These are phyloP conservation scores for Strigomonas culicis DNA, from an alignment of 208 protist species.

Conservation along the genomic window DNA sequence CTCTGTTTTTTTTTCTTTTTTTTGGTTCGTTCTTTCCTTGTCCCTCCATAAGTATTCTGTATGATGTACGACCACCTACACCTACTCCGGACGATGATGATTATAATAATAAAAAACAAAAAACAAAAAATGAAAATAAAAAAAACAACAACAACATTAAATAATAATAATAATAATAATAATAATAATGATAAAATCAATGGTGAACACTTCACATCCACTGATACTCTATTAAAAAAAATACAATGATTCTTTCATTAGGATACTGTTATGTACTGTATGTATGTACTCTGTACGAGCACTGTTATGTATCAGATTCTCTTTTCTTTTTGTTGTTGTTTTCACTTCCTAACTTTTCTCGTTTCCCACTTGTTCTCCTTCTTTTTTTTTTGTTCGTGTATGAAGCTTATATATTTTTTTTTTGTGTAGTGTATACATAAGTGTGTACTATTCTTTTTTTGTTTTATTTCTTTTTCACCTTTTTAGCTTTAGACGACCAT, in stretches of 20 bases:
- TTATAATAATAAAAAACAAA: constrained; percentile 8
- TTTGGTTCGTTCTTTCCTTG: background rate
- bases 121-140: constrained; percentile 9
- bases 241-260: background rate
- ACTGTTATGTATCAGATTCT: background rate
- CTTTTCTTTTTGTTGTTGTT: background rate
- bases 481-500: background rate
- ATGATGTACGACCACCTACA: background rate
- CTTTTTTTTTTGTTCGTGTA: constrained; percentile 5
- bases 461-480: background rate
- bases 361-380: background rate
- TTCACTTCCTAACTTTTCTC: background rate
- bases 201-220: constrained; percentile 8
- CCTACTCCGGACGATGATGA: background rate
- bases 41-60: background rate
- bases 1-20: constrained; percentile 1
- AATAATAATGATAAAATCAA: constrained; percentile 10
- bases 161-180: constrained; percentile 13
- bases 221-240: constrained; percentile 5
- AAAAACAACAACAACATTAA: background rate
- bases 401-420: background rate
- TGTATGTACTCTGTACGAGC: constrained; percentile 7
- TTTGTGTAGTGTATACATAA: constrained; percentile 4
- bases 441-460: constrained; percentile 13
- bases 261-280: background rate